Conservation (phyloP, 768 basidiomycete genomes). For the Lactifluus pinguis region DNA sequence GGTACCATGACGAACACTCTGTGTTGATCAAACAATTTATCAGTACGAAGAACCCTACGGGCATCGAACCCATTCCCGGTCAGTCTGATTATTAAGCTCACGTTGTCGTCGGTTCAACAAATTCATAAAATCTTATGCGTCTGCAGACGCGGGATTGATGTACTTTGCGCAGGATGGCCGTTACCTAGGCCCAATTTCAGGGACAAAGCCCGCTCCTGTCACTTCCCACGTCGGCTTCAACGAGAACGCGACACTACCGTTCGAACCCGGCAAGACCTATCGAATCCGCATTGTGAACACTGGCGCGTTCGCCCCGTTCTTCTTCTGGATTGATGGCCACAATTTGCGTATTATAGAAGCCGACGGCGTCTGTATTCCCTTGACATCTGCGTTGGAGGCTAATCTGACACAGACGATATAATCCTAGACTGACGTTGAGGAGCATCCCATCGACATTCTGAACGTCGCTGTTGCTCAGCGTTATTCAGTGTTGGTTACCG, state of each 20-base stretch:
- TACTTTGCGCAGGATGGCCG: constrained; percentile 72
- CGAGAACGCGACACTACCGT: constrained; percentile 76
- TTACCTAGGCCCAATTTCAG: constrained; percentile 56
- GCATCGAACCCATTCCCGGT: constrained; percentile 87
- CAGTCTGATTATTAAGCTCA: constrained; percentile 14
- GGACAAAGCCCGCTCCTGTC: constrained; percentile 36
- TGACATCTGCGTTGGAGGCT: not conserved
- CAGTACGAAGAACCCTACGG: constrained; percentile 65
- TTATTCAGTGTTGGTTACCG: constrained; percentile 87
- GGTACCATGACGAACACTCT: constrained; percentile 79
- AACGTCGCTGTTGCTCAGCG: constrained; percentile 82
- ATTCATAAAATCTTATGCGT: not conserved
- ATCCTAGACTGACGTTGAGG: constrained; percentile 63
- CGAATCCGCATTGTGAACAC: constrained; percentile 82
- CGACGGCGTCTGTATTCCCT: constrained; percentile 51
- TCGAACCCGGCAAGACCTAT: constrained; percentile 85
- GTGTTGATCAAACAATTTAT: constrained; percentile 59
- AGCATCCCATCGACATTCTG: constrained; percentile 61
- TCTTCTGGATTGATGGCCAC: constrained; percentile 86
- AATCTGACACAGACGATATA: not conserved
- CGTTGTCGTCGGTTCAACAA: not conserved
- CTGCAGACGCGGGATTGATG: constrained; percentile 63
- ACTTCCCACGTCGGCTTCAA: constrained; percentile 69
- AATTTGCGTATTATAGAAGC: constrained; percentile 79
- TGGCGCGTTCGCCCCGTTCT: constrained; percentile 65